Base-by-base conservation (phyloP, 2,329 filamentous ascomycete genomes). In the Cladophialophora psammophila region DNA sequence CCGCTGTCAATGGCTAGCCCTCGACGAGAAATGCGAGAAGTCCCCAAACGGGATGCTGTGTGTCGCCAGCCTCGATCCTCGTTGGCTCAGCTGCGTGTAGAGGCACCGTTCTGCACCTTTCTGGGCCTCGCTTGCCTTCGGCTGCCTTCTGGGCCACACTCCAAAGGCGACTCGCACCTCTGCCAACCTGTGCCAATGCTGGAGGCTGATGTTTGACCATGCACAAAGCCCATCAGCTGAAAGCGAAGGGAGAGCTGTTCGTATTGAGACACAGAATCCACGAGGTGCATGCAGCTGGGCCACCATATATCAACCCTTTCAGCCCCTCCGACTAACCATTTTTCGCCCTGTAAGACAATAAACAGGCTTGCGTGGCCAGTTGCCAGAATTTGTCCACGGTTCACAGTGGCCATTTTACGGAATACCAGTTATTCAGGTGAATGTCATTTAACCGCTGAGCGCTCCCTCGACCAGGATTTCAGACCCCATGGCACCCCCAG, bases 401-500 rank as follows among this genome's bases (percentile, higher is more conserved):
- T 34, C 8, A 35, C 20, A 36, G 13, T 31, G 3, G 13, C 53
- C 13, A n/a, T 10, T 32, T 36, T 20, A 50, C 45, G 5, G 45
- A 13, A 20, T 50, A 31, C 26, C 26, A 4, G 20, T 18, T 26
- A 20, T 26, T 31, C 8, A 5, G 18, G 20, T 10, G 45, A 50
- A 50, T 26, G 45, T 50, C 40, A 18, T n/a, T 42, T 15, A 7
- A 42, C 40, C 15, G 20, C 31, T 54, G 31, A 54, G 52, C 6
- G 26, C 3, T 15, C 12, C 31, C 26, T 42, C 34, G 52, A 54
- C 52, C 31, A 53, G 32, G 2, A n/a, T 54, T 7, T 6, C 13
- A 35, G 36, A 61, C 60, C 48, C 7, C n/a, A 55, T 66, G 66
- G 59, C 66, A 36, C 52, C 60, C 31, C 32, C 34, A 55, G 60